Evolutionary conservation across 1,284 basidiomycete genomes (phyloP), one percentile per base, ranked within the genome.

Genomic region (Agaricales sp.): DNA sequence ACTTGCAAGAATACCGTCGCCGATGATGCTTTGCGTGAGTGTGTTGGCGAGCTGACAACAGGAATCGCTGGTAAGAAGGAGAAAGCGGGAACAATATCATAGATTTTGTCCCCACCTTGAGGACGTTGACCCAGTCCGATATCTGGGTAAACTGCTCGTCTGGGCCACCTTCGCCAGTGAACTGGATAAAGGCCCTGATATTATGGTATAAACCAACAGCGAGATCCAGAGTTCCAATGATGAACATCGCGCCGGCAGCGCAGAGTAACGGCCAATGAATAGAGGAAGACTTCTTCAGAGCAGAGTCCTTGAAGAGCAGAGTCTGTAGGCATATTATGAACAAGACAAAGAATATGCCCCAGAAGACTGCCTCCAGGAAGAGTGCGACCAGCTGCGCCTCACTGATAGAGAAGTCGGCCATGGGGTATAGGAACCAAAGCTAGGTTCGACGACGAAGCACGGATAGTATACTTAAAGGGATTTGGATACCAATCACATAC

Each of bases 341-440:
- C 11, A 24, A 26, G 18, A 52, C 48, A n/a, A 52, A 24, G 43
- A 50, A 52, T 8, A 52, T 46, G 14, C 51, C 51, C 30, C 48
- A 52, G 41, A 22, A 19, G 22, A 46, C 21, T n/a, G 47, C 48
- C 37, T 52, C 51, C 18, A 45, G 23, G 37, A 45, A 52, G n/a
- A 23, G 13, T 21, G 24, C 43, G 14, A 43, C 43, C 19, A 52
- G 43, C 44, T 52, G 51, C 19, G 51, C 51, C 18, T 43, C 51
- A 4, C 37, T 48, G 16, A 52, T 52, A 6, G 51, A 39, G 44
- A 52, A 50, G 2, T 43, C 48, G 23, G 58, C 12, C 44, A 45
- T 45, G 39, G 6, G 39, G 6, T 30, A 30, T 6, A 30, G 14
- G 26, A n/a, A n/a, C n/a, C n/a, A n/a, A n/a, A n/a, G n/a, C n/a